Conservation (phyloP, 305 asterid species). For the Solanum hybrid region DNA sequence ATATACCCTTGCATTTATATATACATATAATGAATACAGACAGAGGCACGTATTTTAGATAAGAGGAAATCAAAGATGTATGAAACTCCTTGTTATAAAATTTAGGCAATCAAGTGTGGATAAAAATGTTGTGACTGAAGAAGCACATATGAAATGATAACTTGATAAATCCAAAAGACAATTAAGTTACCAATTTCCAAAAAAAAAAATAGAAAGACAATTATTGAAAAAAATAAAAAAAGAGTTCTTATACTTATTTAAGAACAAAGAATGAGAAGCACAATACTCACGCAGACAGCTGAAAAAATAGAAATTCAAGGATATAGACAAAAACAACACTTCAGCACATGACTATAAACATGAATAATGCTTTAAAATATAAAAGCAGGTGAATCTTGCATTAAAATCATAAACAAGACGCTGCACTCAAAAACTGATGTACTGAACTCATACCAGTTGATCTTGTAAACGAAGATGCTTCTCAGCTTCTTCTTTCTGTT, state of each 20-base stretch:
- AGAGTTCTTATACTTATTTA: neutral
- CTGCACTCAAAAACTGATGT: neutral
- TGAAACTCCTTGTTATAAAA: neutral
- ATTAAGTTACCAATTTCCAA: neutral
- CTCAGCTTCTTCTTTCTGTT: slow-evolving; percentile 98
- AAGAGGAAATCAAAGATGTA: neutral
- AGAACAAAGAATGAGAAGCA: neutral
- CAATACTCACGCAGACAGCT: neutral
- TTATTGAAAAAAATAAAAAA: neutral
- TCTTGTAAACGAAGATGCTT: slow-evolving; percentile 87
- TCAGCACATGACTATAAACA: neutral
- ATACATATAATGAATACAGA: neutral
- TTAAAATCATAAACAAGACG: neutral
- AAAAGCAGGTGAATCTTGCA: neutral
- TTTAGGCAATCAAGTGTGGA: neutral
- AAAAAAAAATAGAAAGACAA: neutral
- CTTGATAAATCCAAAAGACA: neutral
- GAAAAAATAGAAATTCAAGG: neutral
- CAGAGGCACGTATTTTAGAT: neutral
- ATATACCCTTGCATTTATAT: neutral
- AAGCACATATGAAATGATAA: neutral
- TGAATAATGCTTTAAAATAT: neutral
- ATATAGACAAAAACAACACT: neutral
- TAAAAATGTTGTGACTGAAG: neutral
- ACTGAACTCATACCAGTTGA: slow-evolving; percentile 50